phyloP scores from a whole-genome alignment of 2,329 filamentous ascomycete species.

The Sphaerulina vaccinii region DNA sequence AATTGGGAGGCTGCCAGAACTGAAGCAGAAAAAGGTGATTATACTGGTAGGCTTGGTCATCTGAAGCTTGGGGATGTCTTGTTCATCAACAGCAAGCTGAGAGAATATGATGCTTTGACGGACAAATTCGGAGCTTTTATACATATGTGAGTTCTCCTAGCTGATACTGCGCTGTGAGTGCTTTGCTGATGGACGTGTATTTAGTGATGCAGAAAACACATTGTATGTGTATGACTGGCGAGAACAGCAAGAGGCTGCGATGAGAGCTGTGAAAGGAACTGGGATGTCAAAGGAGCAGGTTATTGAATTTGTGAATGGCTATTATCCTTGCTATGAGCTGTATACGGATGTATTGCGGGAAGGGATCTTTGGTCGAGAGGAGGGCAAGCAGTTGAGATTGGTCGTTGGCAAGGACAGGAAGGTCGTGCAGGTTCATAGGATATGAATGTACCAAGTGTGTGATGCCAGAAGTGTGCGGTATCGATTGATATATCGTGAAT shows the following conservation, averaged over 20 bases:
- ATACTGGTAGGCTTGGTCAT: slow-evolving; percentile 53
- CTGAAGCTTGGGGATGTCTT: slow-evolving; percentile 57
- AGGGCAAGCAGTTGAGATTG: slow-evolving; percentile 51
- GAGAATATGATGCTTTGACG: slow-evolving; percentile 59
- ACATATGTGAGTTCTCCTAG: slow-evolving; percentile 54
- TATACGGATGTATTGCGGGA: slow-evolving; percentile 51
- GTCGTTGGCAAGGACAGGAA: slow-evolving; percentile 50
- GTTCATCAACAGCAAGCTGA: slow-evolving; percentile 60
- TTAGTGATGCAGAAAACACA: slow-evolving; percentile 66
- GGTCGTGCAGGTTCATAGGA: slow-evolving; percentile 36
- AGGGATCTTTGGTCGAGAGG: slow-evolving; percentile 47
- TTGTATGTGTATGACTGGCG: slow-evolving; percentile 83
- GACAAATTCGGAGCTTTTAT: slow-evolving; percentile 62
- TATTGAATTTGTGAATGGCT: slow-evolving; percentile 67
- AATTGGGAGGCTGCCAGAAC: slow-evolving; percentile 53
- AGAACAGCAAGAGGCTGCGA: slow-evolving; percentile 71
- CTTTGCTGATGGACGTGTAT: neutral
- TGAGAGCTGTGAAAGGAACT: slow-evolving; percentile 64
- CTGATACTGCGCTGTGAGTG: neutral
- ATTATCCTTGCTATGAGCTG: slow-evolving; percentile 57
- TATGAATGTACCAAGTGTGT: slow-evolving; percentile 6
- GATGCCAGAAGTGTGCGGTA: neutral
- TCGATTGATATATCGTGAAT: too few species aligned
- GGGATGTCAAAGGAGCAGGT: slow-evolving; percentile 86
- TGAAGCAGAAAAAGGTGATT: slow-evolving; percentile 47